A percentile compares a stretch with the other conserved stretches of the same genome.
These are phyloP conservation scores for Lactuca sativa DNA, from an alignment of 129 eudicot genomes.

Conservation along the genomic window DNA sequence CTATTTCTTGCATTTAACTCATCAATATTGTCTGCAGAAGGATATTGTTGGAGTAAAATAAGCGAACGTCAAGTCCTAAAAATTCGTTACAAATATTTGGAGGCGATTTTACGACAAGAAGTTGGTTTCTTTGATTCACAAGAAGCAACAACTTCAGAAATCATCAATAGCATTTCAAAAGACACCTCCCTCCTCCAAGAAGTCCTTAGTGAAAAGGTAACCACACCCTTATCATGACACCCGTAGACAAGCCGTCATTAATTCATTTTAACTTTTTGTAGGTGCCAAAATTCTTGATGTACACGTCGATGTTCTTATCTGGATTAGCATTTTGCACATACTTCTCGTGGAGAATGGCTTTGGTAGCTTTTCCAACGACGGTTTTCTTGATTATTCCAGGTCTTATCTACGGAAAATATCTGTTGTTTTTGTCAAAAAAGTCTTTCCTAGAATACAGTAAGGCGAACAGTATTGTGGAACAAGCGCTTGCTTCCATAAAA, in stretches of 20 bases:
- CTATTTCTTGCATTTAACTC: not conserved
- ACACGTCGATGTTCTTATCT: slow-evolving; percentile 73
- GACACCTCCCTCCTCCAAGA: slow-evolving; percentile 89
- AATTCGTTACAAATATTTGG: slow-evolving; percentile 87
- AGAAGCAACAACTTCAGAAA: slow-evolving; percentile 93
- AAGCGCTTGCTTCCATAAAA: slow-evolving; percentile 87
- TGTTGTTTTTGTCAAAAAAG: slow-evolving; percentile 55
- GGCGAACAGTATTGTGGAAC: slow-evolving; percentile 70
- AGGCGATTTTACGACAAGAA: slow-evolving; percentile 87
- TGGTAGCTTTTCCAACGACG: slow-evolving; percentile 88
- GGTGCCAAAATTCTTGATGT: slow-evolving; percentile 94
- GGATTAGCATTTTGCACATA: slow-evolving; percentile 81
- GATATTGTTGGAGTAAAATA: slow-evolving; percentile 94
- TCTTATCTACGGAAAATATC: slow-evolving; percentile 79
- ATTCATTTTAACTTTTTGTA: slow-evolving; percentile 10
- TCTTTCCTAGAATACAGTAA: slow-evolving; percentile 68
- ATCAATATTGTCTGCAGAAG: slow-evolving; percentile 48
- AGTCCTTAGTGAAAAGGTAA: slow-evolving; percentile 95
- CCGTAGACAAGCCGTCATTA: not conserved
- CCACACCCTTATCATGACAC: not conserved
- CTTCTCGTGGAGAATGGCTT: slow-evolving; percentile 86
- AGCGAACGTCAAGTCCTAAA: slow-evolving; percentile 83
- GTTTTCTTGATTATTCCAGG: slow-evolving; percentile 85
- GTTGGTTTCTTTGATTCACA: slow-evolving; percentile 97
- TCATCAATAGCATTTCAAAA: slow-evolving; percentile 78